phyloP scores from a whole-genome alignment of 495 filamentous ascomycete species.

The Neurospora sublineolata region DNA sequence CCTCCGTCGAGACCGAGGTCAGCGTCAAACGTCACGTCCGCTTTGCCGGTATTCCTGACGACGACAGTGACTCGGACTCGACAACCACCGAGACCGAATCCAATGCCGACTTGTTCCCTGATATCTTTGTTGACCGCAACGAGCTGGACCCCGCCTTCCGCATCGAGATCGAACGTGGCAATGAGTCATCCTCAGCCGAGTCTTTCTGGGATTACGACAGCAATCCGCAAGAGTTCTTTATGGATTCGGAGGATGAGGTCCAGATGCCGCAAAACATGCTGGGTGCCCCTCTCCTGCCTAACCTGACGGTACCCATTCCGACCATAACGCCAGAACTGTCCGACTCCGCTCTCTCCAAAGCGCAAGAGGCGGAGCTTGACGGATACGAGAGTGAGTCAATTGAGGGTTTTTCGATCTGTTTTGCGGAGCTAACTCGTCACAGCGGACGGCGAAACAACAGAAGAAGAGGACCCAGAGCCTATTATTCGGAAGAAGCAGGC shows the following conservation, averaged over 20 bases:
- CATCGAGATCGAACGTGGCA: slow-evolving; percentile 53
- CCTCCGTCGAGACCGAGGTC: slow-evolving; percentile 32
- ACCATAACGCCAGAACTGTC: slow-evolving; percentile 24
- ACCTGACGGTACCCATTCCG: slow-evolving; percentile 18
- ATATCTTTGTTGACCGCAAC: slow-evolving; percentile 63
- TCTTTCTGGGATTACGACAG: slow-evolving; percentile 36
- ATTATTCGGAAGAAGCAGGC: slow-evolving; percentile 44
- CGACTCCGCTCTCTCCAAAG: slow-evolving; percentile 16
- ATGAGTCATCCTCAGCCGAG: slow-evolving; percentile 33
- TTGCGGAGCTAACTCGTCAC: slow-evolving; percentile 41
- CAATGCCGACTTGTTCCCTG: slow-evolving; percentile 46
- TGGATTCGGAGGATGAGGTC: slow-evolving; percentile 23
- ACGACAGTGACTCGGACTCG: slow-evolving; percentile 37
- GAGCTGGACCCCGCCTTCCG: slow-evolving; percentile 56
- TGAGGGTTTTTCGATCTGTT: slow-evolving; percentile 20
- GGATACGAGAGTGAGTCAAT: slow-evolving; percentile 66
- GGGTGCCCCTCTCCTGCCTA: neutral
- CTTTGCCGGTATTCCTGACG: slow-evolving; percentile 36
- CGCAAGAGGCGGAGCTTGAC: slow-evolving; percentile 44
- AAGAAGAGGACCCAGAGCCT: slow-evolving; percentile 59
- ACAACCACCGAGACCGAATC: slow-evolving; percentile 35
- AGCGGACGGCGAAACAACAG: slow-evolving; percentile 82
- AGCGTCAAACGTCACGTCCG: slow-evolving; percentile 40
- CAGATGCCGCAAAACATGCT: neutral
- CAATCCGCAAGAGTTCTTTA: slow-evolving; percentile 12